Evolutionary conservation across 1,284 basidiomycete species (phyloP).

Genomic region (Agroathelia rolfsii): DNA sequence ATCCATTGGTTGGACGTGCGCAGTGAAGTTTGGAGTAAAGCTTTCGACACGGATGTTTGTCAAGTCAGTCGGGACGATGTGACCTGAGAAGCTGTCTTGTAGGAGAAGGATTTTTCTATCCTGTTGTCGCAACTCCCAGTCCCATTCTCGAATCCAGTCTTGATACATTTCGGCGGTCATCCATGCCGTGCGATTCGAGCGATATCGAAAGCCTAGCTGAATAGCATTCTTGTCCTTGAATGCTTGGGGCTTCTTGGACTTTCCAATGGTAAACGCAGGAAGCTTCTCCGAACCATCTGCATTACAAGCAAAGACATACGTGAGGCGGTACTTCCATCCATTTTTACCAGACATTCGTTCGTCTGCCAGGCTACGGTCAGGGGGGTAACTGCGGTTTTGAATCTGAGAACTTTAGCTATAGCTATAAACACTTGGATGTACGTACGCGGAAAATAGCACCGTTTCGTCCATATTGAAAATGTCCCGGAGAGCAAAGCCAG

Average conservation of each 20-base stretch:
- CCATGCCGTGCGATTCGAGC: slow-evolving; percentile 23
- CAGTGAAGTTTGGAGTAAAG: slow-evolving; percentile 14
- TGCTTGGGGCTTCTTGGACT: slow-evolving; percentile 16
- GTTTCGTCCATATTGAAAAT: slow-evolving; percentile 29
- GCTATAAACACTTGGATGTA: background rate
- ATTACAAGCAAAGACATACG: slow-evolving; percentile 21
- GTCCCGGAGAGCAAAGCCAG: slow-evolving; percentile 17
- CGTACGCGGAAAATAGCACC: slow-evolving; percentile 22
- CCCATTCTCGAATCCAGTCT: slow-evolving; percentile 18
- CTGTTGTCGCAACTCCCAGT: slow-evolving; percentile 14
- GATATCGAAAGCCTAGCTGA: slow-evolving; percentile 21
- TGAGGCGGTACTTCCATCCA: slow-evolving; percentile 17
- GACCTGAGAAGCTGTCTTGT: slow-evolving; percentile 22
- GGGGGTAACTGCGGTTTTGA: slow-evolving; percentile 9
- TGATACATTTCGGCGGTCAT: slow-evolving; percentile 21
- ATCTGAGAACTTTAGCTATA: background rate
- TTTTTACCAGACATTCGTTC: slow-evolving; percentile 16
- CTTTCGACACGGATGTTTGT: slow-evolving; percentile 12
- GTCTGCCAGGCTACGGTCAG: slow-evolving; percentile 15
- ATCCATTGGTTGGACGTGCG: slow-evolving; percentile 6
- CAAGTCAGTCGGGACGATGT: slow-evolving; percentile 14
- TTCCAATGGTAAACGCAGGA: slow-evolving; percentile 21
- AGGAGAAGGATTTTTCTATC: slow-evolving; percentile 18
- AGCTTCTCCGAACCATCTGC: slow-evolving; percentile 21
- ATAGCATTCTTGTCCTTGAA: slow-evolving; percentile 15